A percentile compares a stretch with the other conserved stretches of the same genome.
Conservation (phyloP, 805 yeast species). For the Candida qinlingensis region DNA sequence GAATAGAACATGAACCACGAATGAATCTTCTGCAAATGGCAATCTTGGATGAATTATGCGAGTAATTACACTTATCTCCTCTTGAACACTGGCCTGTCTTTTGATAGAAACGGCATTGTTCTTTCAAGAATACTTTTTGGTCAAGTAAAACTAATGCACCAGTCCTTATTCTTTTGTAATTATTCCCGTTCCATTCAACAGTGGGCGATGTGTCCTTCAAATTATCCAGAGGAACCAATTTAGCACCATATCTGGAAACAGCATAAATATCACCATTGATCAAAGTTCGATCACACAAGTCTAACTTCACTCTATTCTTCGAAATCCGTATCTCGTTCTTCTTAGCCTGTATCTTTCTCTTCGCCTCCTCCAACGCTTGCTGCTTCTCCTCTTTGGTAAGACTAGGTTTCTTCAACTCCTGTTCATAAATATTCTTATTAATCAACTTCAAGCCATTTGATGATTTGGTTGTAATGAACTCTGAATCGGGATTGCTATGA, state of each 20-base stretch:
- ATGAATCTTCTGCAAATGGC: conserved; percentile 50
- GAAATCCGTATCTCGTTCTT: conserved; percentile 19
- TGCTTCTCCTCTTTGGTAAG: conserved; percentile 20
- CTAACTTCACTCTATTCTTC: conserved; percentile 33
- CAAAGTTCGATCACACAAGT: conserved; percentile 39
- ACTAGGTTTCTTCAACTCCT: conserved; percentile 24
- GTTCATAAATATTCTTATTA: conserved; percentile 31
- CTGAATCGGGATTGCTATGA: conserved; percentile 17
- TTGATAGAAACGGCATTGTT: conserved; percentile 25
- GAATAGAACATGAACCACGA: conserved; percentile 39
- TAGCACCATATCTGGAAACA: conserved; percentile 33
- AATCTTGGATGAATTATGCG: conserved; percentile 45
- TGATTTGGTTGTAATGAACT: conserved; percentile 29
- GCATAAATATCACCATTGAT: conserved; percentile 42
- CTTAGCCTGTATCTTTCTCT: conserved; percentile 9
- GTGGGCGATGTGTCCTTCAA: conserved; percentile 11
- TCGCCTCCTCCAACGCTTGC: conserved; percentile 19
- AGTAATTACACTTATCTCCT: conserved; percentile 45
- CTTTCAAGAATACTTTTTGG: conserved; percentile 20
- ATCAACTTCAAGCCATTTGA: conserved; percentile 36
- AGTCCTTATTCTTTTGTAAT: conserved; percentile 23
- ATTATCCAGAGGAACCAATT: conserved; percentile 33
- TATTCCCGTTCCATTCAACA: conserved; percentile 30
- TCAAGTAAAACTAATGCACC: conserved; percentile 26
- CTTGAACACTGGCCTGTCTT: conserved; percentile 39